Evolutionary conservation across 2,329 filamentous ascomycete genomes (phyloP), one percentile per base, ranked within the genome.

Genomic region (Rosellinia necatrix): DNA sequence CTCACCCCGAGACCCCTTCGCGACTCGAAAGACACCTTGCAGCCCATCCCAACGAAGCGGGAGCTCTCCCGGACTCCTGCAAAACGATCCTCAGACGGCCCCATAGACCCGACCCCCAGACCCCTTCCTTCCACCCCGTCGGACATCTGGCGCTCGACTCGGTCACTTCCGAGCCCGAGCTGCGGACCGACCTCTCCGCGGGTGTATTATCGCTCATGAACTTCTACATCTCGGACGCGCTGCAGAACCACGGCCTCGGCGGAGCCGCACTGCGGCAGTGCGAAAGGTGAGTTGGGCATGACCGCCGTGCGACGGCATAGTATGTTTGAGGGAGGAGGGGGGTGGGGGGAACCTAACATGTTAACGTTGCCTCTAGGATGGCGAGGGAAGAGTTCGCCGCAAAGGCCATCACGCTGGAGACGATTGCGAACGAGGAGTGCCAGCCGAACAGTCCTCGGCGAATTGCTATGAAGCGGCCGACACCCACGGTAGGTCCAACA

Each of bases 91-190:
- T 54, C 15, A 61, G 29, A 24, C 69, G 46, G 0, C 27, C 21
- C 46, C 59, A 56, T 47, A 68, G 47, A 54, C 61, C 60, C 1
- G 50, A 58, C 1, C 58, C 64, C 1, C 37, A 55, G 0, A 9
- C 30, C 4, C 21, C 52, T 0, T 21, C 24, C 3, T 72, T 73
- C 37, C 38, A 66, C 5, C 70, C 71, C 1, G 57, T 73, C 19
- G 70, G 70, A 3, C 71, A 73, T 41, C 68, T 72, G 30, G 64
- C 67, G 2, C 63, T 73, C 3, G 66, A 68, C 53, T 51, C 41
- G 3, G 57, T 63, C 24, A 57, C 64, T 6, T 29, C 56, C 1
- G 46, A 61, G 3, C 42, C 59, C 2, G 59, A 57, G 19, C 48
- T 68, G 3, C 8, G 29, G 13, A 65, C 64, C 0, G 58, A 59